phyloP scores from a whole-genome alignment of 192 early-diverging fungal species.

The Phycomyces nitens region DNA sequence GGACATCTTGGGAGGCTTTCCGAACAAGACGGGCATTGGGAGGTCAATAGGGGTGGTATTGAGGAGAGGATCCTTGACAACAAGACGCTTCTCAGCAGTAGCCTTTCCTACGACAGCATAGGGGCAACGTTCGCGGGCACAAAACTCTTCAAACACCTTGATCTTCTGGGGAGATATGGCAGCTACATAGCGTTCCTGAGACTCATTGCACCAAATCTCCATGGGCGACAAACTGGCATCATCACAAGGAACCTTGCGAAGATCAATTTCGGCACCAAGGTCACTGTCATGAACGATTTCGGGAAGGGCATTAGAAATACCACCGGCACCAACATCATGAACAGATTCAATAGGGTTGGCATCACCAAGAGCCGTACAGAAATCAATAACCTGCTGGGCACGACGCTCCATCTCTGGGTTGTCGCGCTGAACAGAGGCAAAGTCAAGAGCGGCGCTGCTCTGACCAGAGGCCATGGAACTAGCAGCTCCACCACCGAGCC shows the following conservation, averaged over 20 bases:
- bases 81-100: slow-evolving; percentile 75
- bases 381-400: slow-evolving; percentile 95
- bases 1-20: slow-evolving; percentile 95
- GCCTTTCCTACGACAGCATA: slow-evolving; percentile 89
- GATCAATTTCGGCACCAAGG: slow-evolving; percentile 87
- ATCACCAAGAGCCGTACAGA: slow-evolving; percentile 81
- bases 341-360: slow-evolving; percentile 87
- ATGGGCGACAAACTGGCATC: slow-evolving; percentile 96
- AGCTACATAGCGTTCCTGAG: slow-evolving; percentile 98
- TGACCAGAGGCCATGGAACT: slow-evolving; percentile 90
- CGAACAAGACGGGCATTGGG: slow-evolving; percentile 94
- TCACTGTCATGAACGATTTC: slow-evolving; percentile 96
- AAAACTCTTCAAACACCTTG: slow-evolving; percentile 69
- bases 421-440: slow-evolving; percentile 97
- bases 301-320: slow-evolving; percentile 95
- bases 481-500: slow-evolving; percentile 97
- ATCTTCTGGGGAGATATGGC: slow-evolving; percentile 73
- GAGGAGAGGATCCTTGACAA: slow-evolving; percentile 75
- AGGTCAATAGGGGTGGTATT: slow-evolving; percentile 75
- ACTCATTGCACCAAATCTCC: slow-evolving; percentile 99
- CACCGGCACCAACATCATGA: slow-evolving; percentile 99
- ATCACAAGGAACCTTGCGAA: slow-evolving; percentile 87
- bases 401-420: slow-evolving; percentile 99
- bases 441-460: slow-evolving; percentile 87
- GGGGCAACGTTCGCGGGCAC: slow-evolving; percentile 87